Base-by-base conservation (phyloP, 176 grass and related monocot species). In the Dactylis glomerata region DNA sequence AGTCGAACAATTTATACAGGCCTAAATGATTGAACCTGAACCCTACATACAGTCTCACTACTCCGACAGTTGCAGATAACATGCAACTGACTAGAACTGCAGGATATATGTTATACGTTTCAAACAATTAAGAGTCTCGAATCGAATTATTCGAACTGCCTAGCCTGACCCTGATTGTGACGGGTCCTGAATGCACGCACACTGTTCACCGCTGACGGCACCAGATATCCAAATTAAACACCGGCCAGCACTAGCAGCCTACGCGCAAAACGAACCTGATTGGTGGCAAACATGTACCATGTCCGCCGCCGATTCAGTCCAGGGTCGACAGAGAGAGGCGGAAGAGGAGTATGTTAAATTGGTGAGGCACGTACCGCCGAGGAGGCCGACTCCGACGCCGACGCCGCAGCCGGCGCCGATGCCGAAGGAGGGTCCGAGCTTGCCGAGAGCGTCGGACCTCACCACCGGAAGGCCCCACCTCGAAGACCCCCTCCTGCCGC, bases 381-480 rank as follows among this genome's bases (percentile, higher is more conserved):
- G 30, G 57, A 98, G 81, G 71, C 96, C 93, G 52, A 95, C 19
- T n/a, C 91, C 77, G 23, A 98, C 64, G 75, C 96, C 96, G 41
- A 95, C 77, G 34, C 96, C 96, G 45, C 96, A 98, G 44, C 93
- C 93, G 54, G 90, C 89, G 83, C 96, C 93, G 81, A 87, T 87
- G 50, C 93, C 93, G 65, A 98, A 80, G 41, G 80, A 86, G 52
- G 93, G 91, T 17, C 96, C 96, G 44, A 98, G 73, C 71, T 94
- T 95, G 22, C 96, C 96, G 40, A 95, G 76, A 38, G 72, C 87
- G 28, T 87, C 94, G 22, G 87, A 85, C 81, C 91, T 95, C 73
- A 79, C 38, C 57, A 57, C 70, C 31, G 96, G 93, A 54, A 98
- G 83, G 24, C 68, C 75, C 96, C 96, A 95, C 51, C 87, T 26